Evolutionary conservation across 2,329 filamentous ascomycete species (phyloP), one percentile per base, ranked within the genome.

Genomic region (Exophiala sp.): DNA sequence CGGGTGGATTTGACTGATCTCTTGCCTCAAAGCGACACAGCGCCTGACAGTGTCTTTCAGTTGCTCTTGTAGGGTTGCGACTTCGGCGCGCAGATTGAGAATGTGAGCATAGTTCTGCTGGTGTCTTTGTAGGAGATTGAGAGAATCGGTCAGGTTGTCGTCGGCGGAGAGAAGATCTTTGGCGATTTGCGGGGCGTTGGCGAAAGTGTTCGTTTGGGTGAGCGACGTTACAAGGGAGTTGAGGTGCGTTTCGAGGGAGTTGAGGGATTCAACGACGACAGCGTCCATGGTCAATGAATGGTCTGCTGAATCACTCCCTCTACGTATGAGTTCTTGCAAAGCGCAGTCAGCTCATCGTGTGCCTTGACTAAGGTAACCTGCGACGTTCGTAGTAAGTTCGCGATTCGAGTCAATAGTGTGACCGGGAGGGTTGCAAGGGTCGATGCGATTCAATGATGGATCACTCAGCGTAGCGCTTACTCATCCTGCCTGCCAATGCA

Each of bases 61-160:
- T 8, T 65, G 62, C 2, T 67, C 63, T 48, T 73, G 68, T 11
- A 73, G 55, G 3, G 53, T 61, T 7, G 65, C 61, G 7, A 68
- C 70, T 50, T 73, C 69, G 1, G 59, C 57, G 11, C 71, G 69
- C 8, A 73, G 61, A 4, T 61, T 59, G 1, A 73, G 56, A 21
- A 73, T 71, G 21, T 59, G 67, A 1, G 65, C 64, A 47, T 73
- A 69, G 55, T 73, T 73, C 34, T 65, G 62, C 57, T 73, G 71
- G 59, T 73, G 71, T 16, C 57, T 61, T 51, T 68, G 67, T 11
- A 73, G 69, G 2, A 68, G 67, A 19, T 67, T 56, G 19, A 73
- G 64, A 16, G 70, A 64, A n/a, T 65, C 62, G 19, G 67, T 64
- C 21, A 73, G 60, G 10, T 58, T 59, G 56, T 72, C 67, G 58